These are phyloP conservation scores for Coleophoma crateriformis DNA, from an alignment of 2,329 filamentous ascomycete genomes.

Conservation along the genomic window DNA sequence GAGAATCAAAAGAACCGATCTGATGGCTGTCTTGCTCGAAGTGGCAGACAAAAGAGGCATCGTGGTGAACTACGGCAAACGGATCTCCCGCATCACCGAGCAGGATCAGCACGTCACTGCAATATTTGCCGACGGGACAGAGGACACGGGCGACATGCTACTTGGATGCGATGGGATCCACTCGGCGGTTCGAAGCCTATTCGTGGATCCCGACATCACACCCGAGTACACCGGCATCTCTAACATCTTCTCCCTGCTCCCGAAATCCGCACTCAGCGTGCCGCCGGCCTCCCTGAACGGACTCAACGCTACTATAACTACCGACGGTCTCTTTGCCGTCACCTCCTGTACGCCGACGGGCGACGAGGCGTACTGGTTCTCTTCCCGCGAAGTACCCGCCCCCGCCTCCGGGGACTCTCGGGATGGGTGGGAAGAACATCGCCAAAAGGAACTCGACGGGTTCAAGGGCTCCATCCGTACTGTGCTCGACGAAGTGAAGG, in stretches of 20 bases:
- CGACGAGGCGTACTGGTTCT: slow-evolving; percentile 27
- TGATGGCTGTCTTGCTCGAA: slow-evolving; percentile 22
- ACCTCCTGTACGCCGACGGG: slow-evolving; percentile 18
- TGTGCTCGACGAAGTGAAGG: slow-evolving; percentile 17
- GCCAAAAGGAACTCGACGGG: slow-evolving; percentile 22
- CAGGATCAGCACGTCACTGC: slow-evolving; percentile 14
- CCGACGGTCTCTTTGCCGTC: slow-evolving; percentile 22
- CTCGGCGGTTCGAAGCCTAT: slow-evolving; percentile 25
- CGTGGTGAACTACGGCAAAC: slow-evolving; percentile 20
- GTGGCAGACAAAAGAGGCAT: slow-evolving; percentile 17
- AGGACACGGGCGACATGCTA: slow-evolving; percentile 22
- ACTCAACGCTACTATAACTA: slow-evolving; percentile 24
- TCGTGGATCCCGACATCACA: slow-evolving; percentile 22
- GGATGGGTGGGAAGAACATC: slow-evolving; percentile 27
- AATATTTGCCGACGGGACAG: slow-evolving; percentile 24
- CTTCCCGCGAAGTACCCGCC: slow-evolving; percentile 22
- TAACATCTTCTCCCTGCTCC: slow-evolving; percentile 14
- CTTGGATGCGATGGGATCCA: slow-evolving; percentile 36
- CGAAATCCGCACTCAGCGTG: slow-evolving; percentile 10
- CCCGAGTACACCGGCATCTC: slow-evolving; percentile 30
- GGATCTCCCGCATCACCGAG: slow-evolving; percentile 18
- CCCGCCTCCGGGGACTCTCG: slow-evolving; percentile 20
- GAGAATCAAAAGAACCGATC: slow-evolving; percentile 23
- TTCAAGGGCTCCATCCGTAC: slow-evolving; percentile 23
- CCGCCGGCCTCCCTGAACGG: slow-evolving; percentile 10